Evolutionary conservation across 75 land plant species (phyloP).

Genomic region (Chamaecyparis obtusa): DNA sequence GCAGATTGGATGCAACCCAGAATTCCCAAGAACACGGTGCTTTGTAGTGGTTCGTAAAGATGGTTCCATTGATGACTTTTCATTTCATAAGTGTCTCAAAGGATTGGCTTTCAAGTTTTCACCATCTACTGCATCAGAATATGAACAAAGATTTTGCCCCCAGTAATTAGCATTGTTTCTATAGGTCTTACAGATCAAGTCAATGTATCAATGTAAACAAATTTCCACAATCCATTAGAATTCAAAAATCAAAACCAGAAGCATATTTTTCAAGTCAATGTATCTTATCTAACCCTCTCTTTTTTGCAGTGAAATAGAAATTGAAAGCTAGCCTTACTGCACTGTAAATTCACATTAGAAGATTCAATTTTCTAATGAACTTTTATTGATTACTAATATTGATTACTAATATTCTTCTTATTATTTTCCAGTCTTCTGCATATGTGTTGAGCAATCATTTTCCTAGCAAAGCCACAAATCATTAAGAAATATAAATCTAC

Average conservation of each 20-base stretch:
- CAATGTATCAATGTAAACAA: no score
- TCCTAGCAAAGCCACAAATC: not conserved
- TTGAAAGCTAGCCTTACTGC: not conserved
- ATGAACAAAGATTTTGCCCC: constrained; percentile 6
- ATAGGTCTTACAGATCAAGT: no score
- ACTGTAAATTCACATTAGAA: not conserved
- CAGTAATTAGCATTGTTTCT: no score
- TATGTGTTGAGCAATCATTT: not conserved
- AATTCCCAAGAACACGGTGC: constrained; percentile 16
- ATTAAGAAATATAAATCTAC: not conserved
- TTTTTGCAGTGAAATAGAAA: not conserved
- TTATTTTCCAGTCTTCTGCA: not conserved
- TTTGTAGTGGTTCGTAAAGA: constrained; percentile 30
- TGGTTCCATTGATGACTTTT: constrained; percentile 19
- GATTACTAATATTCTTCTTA: not conserved
- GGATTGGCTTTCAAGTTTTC: constrained; percentile 2
- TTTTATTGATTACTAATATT: not conserved
- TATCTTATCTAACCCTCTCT: not conserved
- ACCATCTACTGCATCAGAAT: constrained; percentile 12
- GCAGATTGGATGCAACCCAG: constrained; percentile 4
- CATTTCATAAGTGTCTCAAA: constrained; percentile 26
- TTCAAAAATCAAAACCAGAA: no score
- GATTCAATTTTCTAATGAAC: not conserved
- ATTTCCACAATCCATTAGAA: no score
- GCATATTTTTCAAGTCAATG: no score